Base-by-base conservation (phyloP, 2,329 filamentous ascomycete species). In the Colletotrichum chrysophilum region DNA sequence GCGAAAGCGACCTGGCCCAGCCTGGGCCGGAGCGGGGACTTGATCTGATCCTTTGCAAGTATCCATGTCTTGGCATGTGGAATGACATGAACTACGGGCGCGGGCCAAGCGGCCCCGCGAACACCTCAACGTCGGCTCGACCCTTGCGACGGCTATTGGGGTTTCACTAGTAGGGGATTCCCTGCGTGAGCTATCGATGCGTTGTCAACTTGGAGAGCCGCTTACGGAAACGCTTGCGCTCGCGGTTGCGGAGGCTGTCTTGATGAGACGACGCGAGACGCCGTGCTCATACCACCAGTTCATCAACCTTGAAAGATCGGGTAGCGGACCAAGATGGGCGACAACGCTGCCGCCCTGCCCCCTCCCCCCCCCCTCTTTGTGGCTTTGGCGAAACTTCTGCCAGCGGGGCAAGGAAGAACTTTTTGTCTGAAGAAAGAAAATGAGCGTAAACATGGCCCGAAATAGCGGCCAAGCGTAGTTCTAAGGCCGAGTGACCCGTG, bases 181-280 rank as follows among this genome's bases (percentile, higher is more conserved):
- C 73, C 58, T 67, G 73, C 56, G 30, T 32, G 32, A 48, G 32
- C 38, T 12, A 56, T 55, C n/a, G 66, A 75, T 83, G 81, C 82
- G 81, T 69, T 83, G 81, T 79, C 82, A 78, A 81, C 79, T 55
- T 14, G 28, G n/a, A 48, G 70, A 24, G 9, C 80, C 81, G 78
- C 76, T 81, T 83, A 77, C 76, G 82, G 82, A 81, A 81, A 79
- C 77, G 78, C 77, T 73, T 80, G 81, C 82, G 78, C 81, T 78
- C 77, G 75, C 71, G 76, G 65, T 75, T 28, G 26, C 36, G 21
- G 32, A 32, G 21, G n/a, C 26, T 52, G 43, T 21, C 43, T 21
- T 72, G 55, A 62, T 38, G 56, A 30, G 12, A n/a, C 61, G 36
- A 55, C 36, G 36, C 16, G 28, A 21, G n/a, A 36, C 30, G 56